These are phyloP conservation scores for Brassica balearica DNA, from an alignment of 441 rosid genomes.

Conservation along the genomic window DNA sequence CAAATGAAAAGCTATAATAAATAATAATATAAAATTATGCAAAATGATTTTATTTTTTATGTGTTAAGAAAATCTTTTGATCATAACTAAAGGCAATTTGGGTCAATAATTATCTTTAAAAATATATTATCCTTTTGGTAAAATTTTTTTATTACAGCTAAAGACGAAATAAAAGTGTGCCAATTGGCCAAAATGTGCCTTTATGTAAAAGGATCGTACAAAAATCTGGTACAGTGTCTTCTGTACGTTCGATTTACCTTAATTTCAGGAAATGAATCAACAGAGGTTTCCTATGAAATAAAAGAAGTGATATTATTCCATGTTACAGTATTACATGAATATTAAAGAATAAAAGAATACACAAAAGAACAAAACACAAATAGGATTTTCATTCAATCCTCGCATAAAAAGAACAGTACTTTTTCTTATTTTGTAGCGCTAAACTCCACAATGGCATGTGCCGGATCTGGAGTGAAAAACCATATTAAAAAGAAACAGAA, in stretches of 20 bases:
- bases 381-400: conserved; percentile 18
- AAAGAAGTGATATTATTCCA: conserved; percentile 7
- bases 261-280: not conserved
- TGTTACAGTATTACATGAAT: conserved; percentile 4
- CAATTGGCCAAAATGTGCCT: no score
- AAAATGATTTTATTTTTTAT: no score
- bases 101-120: no score
- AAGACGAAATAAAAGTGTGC: no score
- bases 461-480: conserved; percentile 32
- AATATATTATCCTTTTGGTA: no score
- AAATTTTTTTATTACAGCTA: no score
- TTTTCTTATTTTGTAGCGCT: conserved; percentile 29
- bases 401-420: conserved; percentile 4
- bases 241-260: not conserved
- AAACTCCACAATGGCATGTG: conserved; percentile 30
- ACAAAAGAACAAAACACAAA: conserved; percentile 16
- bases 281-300: not conserved
- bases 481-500: conserved; percentile 8
- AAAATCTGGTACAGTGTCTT: no score
- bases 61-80: no score
- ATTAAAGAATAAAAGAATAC: conserved; percentile 37
- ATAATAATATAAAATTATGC: no score
- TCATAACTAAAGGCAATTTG: no score
- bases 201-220: no score
- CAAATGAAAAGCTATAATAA: no score